phyloP scores from a whole-genome alignment of 1,284 basidiomycete genomes.

The Austroboletus niveus region DNA sequence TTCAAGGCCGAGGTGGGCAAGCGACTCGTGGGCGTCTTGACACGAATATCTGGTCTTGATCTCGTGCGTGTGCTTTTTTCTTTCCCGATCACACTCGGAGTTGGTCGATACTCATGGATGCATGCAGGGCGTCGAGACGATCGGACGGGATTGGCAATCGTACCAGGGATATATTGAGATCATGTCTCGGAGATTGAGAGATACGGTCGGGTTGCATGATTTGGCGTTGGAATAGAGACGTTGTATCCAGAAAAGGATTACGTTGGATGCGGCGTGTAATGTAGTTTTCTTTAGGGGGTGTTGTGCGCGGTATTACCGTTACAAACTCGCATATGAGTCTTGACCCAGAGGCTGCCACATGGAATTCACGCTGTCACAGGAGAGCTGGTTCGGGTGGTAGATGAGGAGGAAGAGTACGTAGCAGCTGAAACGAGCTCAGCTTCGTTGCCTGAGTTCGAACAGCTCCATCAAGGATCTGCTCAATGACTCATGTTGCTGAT shows the following conservation, averaged over 20 bases:
- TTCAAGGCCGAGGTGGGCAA: constrained; percentile 56
- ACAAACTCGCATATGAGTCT: too few relatives aligned
- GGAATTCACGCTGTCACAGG: too few relatives aligned
- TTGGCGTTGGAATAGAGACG: constrained; percentile 21
- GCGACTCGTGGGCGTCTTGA: constrained; percentile 50
- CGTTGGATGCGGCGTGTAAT: too few relatives aligned
- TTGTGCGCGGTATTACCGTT: too few relatives aligned
- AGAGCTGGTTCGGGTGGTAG: too few relatives aligned
- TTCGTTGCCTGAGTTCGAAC: too few relatives aligned
- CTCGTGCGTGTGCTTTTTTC: constrained; percentile 39
- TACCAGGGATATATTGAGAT: constrained; percentile 66
- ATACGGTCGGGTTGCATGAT: constrained; percentile 54
- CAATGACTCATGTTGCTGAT: too few relatives aligned
- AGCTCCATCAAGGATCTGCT: too few relatives aligned
- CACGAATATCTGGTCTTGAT: constrained; percentile 49
- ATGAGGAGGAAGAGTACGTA: too few relatives aligned
- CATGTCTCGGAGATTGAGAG: constrained; percentile 63
- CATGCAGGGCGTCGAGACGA: constrained; percentile 37
- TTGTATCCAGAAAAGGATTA: neutral
- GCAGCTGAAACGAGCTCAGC: too few relatives aligned
- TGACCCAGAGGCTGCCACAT: too few relatives aligned
- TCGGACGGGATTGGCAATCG: constrained; percentile 52
- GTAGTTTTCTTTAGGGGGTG: too few relatives aligned
- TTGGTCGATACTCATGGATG: neutral
- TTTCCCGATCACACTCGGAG: neutral